phyloP scores from a whole-genome alignment of 306 rosid genomes.

The Mimosa pudica region DNA sequence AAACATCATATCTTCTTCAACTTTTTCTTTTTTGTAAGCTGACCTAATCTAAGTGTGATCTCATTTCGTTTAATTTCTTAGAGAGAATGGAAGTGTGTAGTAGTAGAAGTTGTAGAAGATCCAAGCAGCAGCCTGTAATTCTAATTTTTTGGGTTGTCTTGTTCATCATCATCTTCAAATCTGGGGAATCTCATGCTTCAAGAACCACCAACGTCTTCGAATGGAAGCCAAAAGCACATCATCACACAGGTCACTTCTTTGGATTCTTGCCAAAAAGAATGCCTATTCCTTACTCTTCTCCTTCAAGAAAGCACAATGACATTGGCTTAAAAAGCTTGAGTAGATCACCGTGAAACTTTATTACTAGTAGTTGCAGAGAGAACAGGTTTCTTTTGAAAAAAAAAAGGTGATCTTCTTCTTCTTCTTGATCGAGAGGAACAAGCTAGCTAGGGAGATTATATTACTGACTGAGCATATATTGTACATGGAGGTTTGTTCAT shows the following conservation, averaged over 20 bases:
- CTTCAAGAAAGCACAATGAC: conserved; percentile 91
- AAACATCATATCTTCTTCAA: neutral
- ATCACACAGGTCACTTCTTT: conserved; percentile 65
- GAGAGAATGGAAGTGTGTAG: neutral
- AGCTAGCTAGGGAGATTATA: conserved; percentile 17
- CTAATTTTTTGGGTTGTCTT: neutral
- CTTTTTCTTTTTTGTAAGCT: neutral
- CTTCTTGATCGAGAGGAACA: conserved; percentile 20
- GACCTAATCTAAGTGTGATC: neutral
- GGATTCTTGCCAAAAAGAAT: conserved; percentile 82
- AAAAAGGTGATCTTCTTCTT: neutral
- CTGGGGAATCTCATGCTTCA: conserved; percentile 40
- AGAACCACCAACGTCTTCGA: conserved; percentile 57
- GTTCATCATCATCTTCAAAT: neutral
- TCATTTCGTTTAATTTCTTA: neutral
- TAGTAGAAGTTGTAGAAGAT: neutral
- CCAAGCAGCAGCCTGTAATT: neutral
- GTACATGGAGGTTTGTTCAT: conserved; percentile 53
- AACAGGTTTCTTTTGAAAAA: neutral
- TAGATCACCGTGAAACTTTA: conserved; percentile 52
- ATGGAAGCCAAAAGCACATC: conserved; percentile 49
- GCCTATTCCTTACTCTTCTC: conserved; percentile 80
- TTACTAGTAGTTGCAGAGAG: neutral
- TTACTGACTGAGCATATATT: conserved; percentile 24
- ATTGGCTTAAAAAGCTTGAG: conserved; percentile 70